Percentiles rank a stretch among this genome's conserved stretches.
These are phyloP conservation scores for Trifolium repens DNA, from an alignment of 306 rosid species.

Conservation along the genomic window DNA sequence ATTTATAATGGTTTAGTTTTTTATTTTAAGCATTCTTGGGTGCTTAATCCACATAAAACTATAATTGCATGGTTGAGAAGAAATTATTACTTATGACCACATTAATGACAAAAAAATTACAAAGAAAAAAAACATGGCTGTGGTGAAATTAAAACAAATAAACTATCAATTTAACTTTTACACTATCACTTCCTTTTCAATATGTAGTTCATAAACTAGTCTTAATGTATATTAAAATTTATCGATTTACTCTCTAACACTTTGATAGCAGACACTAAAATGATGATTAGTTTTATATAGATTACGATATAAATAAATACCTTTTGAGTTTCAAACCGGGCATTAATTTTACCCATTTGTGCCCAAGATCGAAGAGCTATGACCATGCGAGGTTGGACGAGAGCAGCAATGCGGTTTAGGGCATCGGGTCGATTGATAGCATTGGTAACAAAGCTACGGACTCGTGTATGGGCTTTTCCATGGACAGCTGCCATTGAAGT, in stretches of 20 bases:
- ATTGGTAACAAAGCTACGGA: constrained; percentile 18
- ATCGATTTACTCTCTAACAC: too few species aligned
- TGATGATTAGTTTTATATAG: too few species aligned
- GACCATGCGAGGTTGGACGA: constrained; percentile 29
- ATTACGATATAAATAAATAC: not conserved
- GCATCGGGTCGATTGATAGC: constrained; percentile 16
- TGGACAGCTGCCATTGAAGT: constrained; percentile 13
- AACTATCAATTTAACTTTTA: too few species aligned
- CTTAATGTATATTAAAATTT: too few species aligned
- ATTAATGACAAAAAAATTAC: too few species aligned
- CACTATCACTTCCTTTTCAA: too few species aligned
- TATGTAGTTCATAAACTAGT: too few species aligned
- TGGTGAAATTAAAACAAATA: too few species aligned
- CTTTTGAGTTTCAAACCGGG: constrained; percentile 10
- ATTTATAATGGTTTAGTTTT: not conserved
- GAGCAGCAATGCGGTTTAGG: not conserved
- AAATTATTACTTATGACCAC: too few species aligned
- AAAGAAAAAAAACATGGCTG: too few species aligned
- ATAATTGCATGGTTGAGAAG: not conserved
- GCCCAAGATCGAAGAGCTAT: constrained; percentile 22
- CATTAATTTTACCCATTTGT: constrained; percentile 3
- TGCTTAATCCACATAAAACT: not conserved
- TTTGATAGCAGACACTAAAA: too few species aligned
- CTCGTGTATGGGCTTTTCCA: constrained; percentile 7
- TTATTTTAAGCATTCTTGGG: not conserved